Base-by-base conservation (phyloP, 352 stramenopile species). In the Phytophthora sansomeana region DNA sequence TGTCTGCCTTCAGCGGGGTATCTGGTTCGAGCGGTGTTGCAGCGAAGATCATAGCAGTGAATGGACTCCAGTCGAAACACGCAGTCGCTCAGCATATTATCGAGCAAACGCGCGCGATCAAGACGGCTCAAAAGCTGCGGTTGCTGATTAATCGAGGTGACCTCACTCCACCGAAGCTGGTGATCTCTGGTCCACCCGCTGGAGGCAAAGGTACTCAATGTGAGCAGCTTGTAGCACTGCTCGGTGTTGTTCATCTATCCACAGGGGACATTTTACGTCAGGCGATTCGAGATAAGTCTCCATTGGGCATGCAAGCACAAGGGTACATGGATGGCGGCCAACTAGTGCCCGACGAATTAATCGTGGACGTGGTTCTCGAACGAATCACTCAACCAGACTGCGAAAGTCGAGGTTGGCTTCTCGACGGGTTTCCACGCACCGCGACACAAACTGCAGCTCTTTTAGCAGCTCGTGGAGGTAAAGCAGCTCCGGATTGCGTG, bases 181-280 rank as follows among this genome's bases (percentile, higher is more conserved):
- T 98, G 46, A 97, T 97, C 50, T 81, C 87, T 1, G 96, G 96
- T 35, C 91, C 94, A 26, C 95, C 96, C 0, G 96, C 95, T 0
- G 90, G 82, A 14, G 96, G 95, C 39, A 99, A 99, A 76, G 96
- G 96, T 14, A 99, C 95, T 19, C 94, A 99, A 72, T 98, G 96
- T 69, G 91, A 98, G 66, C 49, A 91, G 24, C 93, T 98, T 19
- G 86, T 87, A n/a, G 75, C 85, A 4, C 79, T 86, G 30, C 95
- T 96, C 56, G 89, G 91, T 55, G 82, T 98, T 4, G 86, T 98
- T 16, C 95, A 98, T 74, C 66, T 98, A 7, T 96, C 87, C 26
- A 97, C 92, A 26, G 95, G 95, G 0, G 94, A 98, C 59, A 97
- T 98, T 68, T 74, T 98, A 21, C 83, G 95, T 24, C 81, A 91